Conservation (phyloP, 768 basidiomycete genomes). For the Xerocomellus chrysenteron region DNA sequence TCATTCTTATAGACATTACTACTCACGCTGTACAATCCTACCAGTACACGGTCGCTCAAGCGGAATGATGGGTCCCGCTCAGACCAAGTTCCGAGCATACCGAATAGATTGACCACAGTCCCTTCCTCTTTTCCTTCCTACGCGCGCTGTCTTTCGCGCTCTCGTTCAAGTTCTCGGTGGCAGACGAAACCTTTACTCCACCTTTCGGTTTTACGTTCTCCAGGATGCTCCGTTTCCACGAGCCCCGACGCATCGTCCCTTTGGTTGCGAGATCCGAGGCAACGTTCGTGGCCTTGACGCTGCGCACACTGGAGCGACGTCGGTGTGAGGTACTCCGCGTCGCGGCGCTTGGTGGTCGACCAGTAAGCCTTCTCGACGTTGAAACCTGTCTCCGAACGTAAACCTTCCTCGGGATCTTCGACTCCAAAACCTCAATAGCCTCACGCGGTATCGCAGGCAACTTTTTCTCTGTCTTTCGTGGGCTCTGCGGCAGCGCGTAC, state of each 20-base stretch:
- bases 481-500: slow-evolving; percentile 12
- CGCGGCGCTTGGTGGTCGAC: neutral
- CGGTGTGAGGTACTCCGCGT: slow-evolving; percentile 11
- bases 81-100: slow-evolving; percentile 26
- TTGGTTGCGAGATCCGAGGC: slow-evolving; percentile 9
- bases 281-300: slow-evolving; percentile 8
- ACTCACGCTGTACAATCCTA: too few relatives aligned
- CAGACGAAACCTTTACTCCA: slow-evolving; percentile 6
- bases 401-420: slow-evolving; percentile 24
- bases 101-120: slow-evolving; percentile 30
- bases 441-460: slow-evolving; percentile 14
- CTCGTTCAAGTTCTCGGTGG: slow-evolving; percentile 18
- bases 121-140: slow-evolving; percentile 25
- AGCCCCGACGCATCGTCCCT: slow-evolving; percentile 24
- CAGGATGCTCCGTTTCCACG: slow-evolving; percentile 26
- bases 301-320: slow-evolving; percentile 18
- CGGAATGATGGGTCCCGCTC: slow-evolving; percentile 6
- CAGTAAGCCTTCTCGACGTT: slow-evolving; percentile 5
- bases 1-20: too few relatives aligned
- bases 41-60: neutral
- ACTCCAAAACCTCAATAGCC: slow-evolving; percentile 1
- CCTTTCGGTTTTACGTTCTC: slow-evolving; percentile 17
- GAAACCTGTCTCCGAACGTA: slow-evolving; percentile 17
- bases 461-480: slow-evolving; percentile 11
- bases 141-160: neutral